Evolutionary conservation across 78 protist species (phyloP).

Genomic region (Anaeramoeba ignava): DNA sequence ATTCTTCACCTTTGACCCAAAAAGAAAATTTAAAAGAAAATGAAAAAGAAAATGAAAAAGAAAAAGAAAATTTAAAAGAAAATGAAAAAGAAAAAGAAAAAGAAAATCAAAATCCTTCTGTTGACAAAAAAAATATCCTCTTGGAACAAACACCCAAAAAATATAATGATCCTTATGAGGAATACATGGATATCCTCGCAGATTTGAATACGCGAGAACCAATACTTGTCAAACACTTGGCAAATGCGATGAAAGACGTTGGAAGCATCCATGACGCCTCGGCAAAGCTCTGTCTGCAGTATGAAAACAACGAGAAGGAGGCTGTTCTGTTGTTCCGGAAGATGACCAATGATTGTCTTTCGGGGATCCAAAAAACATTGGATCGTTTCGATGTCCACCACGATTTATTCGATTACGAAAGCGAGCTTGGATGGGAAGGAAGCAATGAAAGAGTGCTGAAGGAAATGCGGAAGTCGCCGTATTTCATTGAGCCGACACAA

Average conservation of each 20-base stretch:
- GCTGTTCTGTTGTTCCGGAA: conserved; percentile 22
- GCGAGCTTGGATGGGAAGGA: conserved; percentile 40
- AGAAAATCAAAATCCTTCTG: no score
- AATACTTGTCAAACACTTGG: conserved; percentile 9
- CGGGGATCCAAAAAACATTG: conserved; percentile 29
- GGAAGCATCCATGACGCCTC: conserved; percentile 16
- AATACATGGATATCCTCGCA: conserved; percentile 3
- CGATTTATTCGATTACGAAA: conserved; percentile 25
- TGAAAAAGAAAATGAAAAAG: not conserved
- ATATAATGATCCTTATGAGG: not conserved
- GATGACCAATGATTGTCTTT: conserved; percentile 16
- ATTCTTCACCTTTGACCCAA: no score
- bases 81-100: not conserved
- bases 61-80: no score
- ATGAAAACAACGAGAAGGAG: conserved; percentile 19
- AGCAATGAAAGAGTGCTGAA: not conserved
- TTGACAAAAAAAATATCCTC: not conserved
- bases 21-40: no score
- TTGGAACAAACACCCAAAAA: not conserved
- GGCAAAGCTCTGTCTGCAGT: conserved; percentile 24
- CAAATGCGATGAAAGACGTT: not conserved
- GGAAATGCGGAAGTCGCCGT: conserved; percentile 17
- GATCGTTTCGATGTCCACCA: conserved; percentile 19
- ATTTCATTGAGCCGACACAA: conserved; percentile 24
- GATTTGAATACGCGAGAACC: conserved; percentile 17